Evolutionary conservation across 192 early-diverging fungal species (phyloP), one percentile per base, ranked within the genome.

Genomic region (Backusella luteola): DNA sequence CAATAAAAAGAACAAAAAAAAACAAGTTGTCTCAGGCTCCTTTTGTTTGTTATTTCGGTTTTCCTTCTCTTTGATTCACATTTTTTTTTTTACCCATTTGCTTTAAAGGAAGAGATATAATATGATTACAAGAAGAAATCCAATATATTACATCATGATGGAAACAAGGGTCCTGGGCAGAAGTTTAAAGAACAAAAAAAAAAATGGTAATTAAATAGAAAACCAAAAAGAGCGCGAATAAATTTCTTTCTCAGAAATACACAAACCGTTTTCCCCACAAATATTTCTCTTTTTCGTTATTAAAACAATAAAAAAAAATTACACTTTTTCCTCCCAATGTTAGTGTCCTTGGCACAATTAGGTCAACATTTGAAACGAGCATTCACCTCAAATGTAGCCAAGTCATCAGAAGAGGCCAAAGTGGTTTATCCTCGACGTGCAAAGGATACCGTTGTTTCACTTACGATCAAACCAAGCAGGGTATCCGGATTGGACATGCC

Each of bases 401-500:
- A 59, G 53, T 59, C 53, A 23, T 59, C 53, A 26, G 7, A 59
- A 26, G 21, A 26, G 11, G 53, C 53, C 53, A 59, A 59, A 11
- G 53, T 59, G 11, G 53, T 59, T 26, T 59, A 59, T 26, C 53
- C 53, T 3, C 7, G 53, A 59, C 53, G 53, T 23, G 53, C 8
- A 26, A 59, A 59, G 53, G 53, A 59, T 9, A 3, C 53, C 5
- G 11, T 26, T 12, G 53, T 59, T 12, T 59, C 53, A 59, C 53
- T 59, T 12, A 26, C 53, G 0, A 23, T 59, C 53, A 26, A 59
- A 3, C 53, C 53, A 7, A 11, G 21, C 1, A 41, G n/a, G 1
- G 0, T 59, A 35, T 74, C 73, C 63, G 77, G 75, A 6, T 71
- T 80, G 34, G 66, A 83, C 4, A 83, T 83, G 76, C 91, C 88